phyloP scores from a whole-genome alignment of 2,329 filamentous ascomycete species.

The Fusarium austroafricanum region DNA sequence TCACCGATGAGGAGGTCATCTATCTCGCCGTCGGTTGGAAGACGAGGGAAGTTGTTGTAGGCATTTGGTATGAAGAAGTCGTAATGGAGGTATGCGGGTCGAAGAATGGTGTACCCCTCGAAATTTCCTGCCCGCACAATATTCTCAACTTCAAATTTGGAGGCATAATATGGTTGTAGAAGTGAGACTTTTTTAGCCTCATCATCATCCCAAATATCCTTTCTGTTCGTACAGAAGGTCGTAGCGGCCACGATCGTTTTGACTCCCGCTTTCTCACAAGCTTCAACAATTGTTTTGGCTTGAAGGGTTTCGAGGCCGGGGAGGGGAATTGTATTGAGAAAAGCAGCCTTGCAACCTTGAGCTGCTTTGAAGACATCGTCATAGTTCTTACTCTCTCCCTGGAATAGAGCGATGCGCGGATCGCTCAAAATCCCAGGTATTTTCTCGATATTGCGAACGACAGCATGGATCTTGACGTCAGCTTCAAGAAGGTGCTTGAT shows the following conservation, averaged over 20 bases:
- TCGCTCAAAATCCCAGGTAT: constrained; percentile 42
- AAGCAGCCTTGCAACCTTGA: constrained; percentile 50
- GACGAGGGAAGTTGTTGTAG: constrained; percentile 45
- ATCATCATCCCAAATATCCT: constrained; percentile 42
- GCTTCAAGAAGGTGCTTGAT: constrained; percentile 50
- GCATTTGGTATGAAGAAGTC: constrained; percentile 45
- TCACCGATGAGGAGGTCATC: constrained; percentile 42
- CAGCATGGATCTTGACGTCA: constrained; percentile 51
- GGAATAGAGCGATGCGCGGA: constrained; percentile 49
- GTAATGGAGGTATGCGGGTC: constrained; percentile 46
- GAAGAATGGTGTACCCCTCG: constrained; percentile 50
- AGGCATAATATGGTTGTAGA: constrained; percentile 50
- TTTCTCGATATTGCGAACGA: constrained; percentile 52
- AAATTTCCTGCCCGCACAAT: constrained; percentile 47
- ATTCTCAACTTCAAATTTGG: constrained; percentile 54
- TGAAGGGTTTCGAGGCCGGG: constrained; percentile 47
- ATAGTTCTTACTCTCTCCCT: constrained; percentile 51
- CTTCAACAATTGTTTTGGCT: constrained; percentile 49
- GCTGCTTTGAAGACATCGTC: constrained; percentile 49
- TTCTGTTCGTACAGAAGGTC: constrained; percentile 33
- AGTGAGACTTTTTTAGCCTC: neutral
- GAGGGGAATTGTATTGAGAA: constrained; percentile 45
- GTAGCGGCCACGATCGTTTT: constrained; percentile 47
- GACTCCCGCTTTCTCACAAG: constrained; percentile 49
- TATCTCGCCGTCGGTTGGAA: constrained; percentile 46